Conservation (phyloP, 2,329 filamentous ascomycete genomes). For the Ascosphaera apis region DNA sequence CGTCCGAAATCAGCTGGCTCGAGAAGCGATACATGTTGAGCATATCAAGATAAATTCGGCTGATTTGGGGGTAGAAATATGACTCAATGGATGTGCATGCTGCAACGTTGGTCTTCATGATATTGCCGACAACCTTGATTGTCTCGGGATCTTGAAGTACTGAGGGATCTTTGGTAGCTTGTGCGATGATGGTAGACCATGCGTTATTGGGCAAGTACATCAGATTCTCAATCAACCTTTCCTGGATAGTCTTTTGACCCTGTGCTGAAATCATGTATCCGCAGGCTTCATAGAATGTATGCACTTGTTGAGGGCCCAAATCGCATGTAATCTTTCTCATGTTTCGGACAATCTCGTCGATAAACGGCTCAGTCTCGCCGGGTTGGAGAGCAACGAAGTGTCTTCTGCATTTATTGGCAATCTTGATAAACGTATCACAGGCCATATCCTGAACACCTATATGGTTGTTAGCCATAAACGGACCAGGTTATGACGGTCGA, state of each 20-base stretch:
- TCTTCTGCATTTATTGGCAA: constrained; percentile 89
- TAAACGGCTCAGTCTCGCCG: constrained; percentile 85
- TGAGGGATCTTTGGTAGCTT: constrained; percentile 61
- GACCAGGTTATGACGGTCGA: background rate
- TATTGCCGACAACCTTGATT: constrained; percentile 97
- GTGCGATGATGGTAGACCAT: constrained; percentile 85
- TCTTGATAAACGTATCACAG: constrained; percentile 99
- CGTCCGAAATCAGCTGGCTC: constrained; percentile 87
- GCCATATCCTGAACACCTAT: constrained; percentile 95
- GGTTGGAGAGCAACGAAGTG: constrained; percentile 94
- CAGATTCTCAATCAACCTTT: constrained; percentile 69
- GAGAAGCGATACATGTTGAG: constrained; percentile 96
- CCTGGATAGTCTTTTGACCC: constrained; percentile 82
- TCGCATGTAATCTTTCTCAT: constrained; percentile 93
- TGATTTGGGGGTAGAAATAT: constrained; percentile 97
- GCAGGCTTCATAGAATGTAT: constrained; percentile 97
- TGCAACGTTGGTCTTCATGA: constrained; percentile 99
- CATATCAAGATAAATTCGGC: constrained; percentile 95
- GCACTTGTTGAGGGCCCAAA: constrained; percentile 84
- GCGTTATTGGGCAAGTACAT: constrained; percentile 87
- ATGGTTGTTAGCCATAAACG: constrained; percentile 5
- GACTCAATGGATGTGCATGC: constrained; percentile 88
- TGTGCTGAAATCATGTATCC: constrained; percentile 98
- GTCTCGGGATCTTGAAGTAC: constrained; percentile 82
- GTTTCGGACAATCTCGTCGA: constrained; percentile 91